Percentiles rank a stretch among this genome's conserved stretches.
Evolutionary conservation across 1,284 basidiomycete genomes (phyloP).

Genomic region (Marasmius fiardii): DNA sequence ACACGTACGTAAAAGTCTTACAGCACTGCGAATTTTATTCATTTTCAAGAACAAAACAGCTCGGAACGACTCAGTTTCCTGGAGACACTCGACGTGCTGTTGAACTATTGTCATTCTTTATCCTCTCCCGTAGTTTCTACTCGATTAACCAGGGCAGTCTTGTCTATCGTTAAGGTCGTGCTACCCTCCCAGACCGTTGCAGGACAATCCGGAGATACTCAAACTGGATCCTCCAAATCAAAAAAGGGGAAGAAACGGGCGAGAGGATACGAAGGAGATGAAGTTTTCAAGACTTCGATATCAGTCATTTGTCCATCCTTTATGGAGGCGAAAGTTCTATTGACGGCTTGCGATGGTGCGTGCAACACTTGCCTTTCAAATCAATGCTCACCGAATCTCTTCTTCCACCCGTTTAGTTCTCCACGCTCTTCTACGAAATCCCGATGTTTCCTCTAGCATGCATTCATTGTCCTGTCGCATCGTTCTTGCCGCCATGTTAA

Average conservation of each 20-base stretch:
- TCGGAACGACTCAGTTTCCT: slow-evolving; percentile 42
- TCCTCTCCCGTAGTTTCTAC: slow-evolving; percentile 48
- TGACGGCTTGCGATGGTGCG: slow-evolving; percentile 64
- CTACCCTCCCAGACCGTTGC: slow-evolving; percentile 38
- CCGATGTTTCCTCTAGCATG: slow-evolving; percentile 47
- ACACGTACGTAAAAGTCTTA: slow-evolving; percentile 39
- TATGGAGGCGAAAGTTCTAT: slow-evolving; percentile 51
- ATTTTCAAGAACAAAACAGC: slow-evolving; percentile 26
- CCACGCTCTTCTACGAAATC: slow-evolving; percentile 42
- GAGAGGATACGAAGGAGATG: slow-evolving; percentile 76
- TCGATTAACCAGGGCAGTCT: slow-evolving; percentile 52
- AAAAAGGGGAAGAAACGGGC: slow-evolving; percentile 75
- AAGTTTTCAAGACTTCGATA: slow-evolving; percentile 59
- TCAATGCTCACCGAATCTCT: slow-evolving; percentile 9
- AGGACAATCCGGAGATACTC: slow-evolving; percentile 18
- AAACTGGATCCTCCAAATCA: slow-evolving; percentile 26
- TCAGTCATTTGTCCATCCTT: slow-evolving; percentile 44
- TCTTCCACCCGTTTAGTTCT: slow-evolving; percentile 41
- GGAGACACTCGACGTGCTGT: slow-evolving; percentile 36
- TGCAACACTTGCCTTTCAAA: slow-evolving; percentile 4
- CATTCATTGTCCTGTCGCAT: slow-evolving; percentile 58
- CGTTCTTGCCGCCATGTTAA: slow-evolving; percentile 52
- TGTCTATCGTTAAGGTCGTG: slow-evolving; percentile 48
- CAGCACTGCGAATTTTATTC: not conserved
- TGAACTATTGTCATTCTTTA: slow-evolving; percentile 42